A percentile compares a stretch with the other conserved stretches of the same genome.
Evolutionary conservation across 345 rosid species (phyloP).

Genomic region (Heritiera littoralis): DNA sequence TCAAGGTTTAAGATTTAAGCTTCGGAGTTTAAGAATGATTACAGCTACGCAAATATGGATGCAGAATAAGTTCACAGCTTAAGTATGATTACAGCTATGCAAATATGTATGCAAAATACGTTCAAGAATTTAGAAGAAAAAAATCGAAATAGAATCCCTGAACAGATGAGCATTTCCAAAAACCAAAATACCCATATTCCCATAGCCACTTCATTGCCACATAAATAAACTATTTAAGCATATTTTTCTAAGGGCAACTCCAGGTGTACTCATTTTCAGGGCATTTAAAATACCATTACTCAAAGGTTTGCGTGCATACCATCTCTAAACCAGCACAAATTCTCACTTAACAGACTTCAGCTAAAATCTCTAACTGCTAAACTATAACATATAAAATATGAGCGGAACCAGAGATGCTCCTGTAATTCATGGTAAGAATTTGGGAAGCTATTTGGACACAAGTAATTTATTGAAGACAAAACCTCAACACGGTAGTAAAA

Average conservation of each 20-base stretch:
- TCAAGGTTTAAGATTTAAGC: constrained; percentile 10
- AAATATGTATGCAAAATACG: neutral
- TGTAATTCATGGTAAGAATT: neutral
- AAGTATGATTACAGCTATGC: neutral
- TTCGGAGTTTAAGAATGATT: neutral
- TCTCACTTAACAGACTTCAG: neutral
- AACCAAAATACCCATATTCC: constrained; percentile 5
- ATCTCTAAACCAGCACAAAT: neutral
- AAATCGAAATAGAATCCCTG: neutral
- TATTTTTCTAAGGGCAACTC: neutral
- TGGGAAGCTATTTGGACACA: neutral
- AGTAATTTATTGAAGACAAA: neutral
- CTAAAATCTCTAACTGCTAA: neutral
- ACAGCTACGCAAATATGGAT: constrained; percentile 2
- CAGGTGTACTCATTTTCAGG: neutral
- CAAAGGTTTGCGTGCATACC: neutral
- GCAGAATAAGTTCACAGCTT: neutral
- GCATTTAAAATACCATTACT: neutral
- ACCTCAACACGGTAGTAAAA: neutral
- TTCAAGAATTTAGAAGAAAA: neutral
- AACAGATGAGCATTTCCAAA: neutral
- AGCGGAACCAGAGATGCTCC: neutral
- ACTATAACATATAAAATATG: neutral
- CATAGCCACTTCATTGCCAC: neutral
- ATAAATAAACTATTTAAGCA: neutral